Evolutionary conservation across 768 basidiomycete species (phyloP).

Genomic region (Sporobolomyces pararoseus): DNA sequence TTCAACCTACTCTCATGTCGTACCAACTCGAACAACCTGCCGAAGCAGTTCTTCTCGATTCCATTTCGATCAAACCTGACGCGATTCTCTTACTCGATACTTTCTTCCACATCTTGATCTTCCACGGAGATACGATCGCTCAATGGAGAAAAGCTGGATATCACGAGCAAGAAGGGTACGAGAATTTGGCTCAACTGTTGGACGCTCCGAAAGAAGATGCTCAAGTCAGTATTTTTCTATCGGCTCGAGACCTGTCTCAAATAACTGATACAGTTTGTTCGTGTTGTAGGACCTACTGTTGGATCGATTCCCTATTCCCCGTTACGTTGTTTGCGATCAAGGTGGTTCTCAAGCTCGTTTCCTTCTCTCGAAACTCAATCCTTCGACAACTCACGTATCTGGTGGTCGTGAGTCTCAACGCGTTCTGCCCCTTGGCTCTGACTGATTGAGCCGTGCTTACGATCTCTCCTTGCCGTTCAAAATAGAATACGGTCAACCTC

Average conservation of each 20-base stretch:
- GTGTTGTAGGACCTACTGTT: conserved; percentile 83
- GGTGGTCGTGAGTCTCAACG: conserved; percentile 43
- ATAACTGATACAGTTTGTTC: too few species aligned
- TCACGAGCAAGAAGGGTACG: conserved; percentile 97
- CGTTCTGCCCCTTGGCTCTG: neutral
- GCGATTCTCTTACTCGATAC: conserved; percentile 95
- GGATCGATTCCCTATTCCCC: conserved; percentile 93
- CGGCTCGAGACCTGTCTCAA: too few species aligned
- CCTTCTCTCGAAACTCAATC: conserved; percentile 90
- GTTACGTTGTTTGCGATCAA: conserved; percentile 97
- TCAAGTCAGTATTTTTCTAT: conserved; percentile 17
- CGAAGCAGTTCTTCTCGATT: conserved; percentile 92
- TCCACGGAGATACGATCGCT: conserved; percentile 95
- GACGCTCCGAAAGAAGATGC: conserved; percentile 83
- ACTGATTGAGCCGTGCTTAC: neutral
- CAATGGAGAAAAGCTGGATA: conserved; percentile 98
- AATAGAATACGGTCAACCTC: conserved; percentile 65
- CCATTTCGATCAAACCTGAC: conserved; percentile 94
- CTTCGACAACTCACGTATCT: conserved; percentile 96
- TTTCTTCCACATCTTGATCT: conserved; percentile 99
- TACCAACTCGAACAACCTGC: conserved; percentile 88
- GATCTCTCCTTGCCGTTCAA: neutral
- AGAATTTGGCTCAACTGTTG: conserved; percentile 93
- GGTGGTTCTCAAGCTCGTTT: conserved; percentile 98
- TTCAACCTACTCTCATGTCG: conserved; percentile 98